phyloP scores from a whole-genome alignment of 768 basidiomycete genomes.

The Mycena latifolia region DNA sequence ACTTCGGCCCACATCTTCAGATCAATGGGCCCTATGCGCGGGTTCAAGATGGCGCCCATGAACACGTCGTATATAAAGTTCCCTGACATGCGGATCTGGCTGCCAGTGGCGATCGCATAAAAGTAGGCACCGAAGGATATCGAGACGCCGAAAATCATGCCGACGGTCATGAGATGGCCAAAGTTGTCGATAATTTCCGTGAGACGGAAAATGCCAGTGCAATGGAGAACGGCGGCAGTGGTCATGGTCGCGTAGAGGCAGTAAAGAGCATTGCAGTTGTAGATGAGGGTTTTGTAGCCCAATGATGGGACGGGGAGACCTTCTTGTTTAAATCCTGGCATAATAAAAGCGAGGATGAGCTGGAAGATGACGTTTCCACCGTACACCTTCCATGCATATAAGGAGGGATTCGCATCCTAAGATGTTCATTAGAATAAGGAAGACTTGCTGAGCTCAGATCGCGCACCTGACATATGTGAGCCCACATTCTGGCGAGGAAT shows the following conservation, averaged over 20 bases:
- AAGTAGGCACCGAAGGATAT: conserved; percentile 88
- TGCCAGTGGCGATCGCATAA: conserved; percentile 79
- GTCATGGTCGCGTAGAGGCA: conserved; percentile 88
- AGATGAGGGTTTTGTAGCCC: conserved; percentile 91
- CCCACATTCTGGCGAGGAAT: conserved; percentile 87
- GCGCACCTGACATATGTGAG: conserved; percentile 80
- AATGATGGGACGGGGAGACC: conserved; percentile 97
- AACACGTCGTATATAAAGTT: conserved; percentile 95
- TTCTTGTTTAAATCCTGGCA: conserved; percentile 94
- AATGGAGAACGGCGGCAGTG: conserved; percentile 82
- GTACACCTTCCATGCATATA: conserved; percentile 92
- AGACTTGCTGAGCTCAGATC: too few species aligned
- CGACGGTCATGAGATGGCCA: conserved; percentile 95
- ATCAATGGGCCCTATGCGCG: conserved; percentile 91
- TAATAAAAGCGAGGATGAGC: conserved; percentile 88
- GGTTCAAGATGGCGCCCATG: conserved; percentile 97
- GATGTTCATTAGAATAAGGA: background rate
- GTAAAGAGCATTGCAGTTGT: conserved; percentile 95
- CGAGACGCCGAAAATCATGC: conserved; percentile 91
- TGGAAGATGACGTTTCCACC: conserved; percentile 90
- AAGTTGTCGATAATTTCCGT: conserved; percentile 97
- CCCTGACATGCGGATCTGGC: conserved; percentile 93
- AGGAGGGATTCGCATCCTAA: conserved; percentile 92
- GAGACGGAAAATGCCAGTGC: conserved; percentile 86
- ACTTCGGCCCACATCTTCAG: conserved; percentile 99